These are phyloP conservation scores for Primulina eburnea DNA, from an alignment of 257 asterid genomes.

Conservation along the genomic window DNA sequence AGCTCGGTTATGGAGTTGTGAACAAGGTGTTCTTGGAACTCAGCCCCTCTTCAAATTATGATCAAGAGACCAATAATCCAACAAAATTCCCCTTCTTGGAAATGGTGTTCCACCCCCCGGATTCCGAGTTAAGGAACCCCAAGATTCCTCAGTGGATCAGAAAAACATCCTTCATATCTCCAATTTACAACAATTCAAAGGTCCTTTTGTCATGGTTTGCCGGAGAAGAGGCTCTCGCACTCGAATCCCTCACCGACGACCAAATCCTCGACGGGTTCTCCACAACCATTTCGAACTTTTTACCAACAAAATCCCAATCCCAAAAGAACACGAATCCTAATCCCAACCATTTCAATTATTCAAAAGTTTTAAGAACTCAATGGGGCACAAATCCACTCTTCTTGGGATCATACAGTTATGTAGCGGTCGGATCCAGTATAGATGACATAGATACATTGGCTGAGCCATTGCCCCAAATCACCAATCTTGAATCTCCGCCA, in stretches of 20 bases:
- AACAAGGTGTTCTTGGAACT: conserved; percentile 70
- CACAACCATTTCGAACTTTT: conserved; percentile 47
- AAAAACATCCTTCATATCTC: conserved; percentile 50
- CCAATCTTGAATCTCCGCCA: conserved; percentile 28
- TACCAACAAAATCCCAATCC: conserved; percentile 26
- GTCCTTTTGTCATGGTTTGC: conserved; percentile 70
- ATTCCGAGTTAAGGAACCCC: conserved; percentile 30
- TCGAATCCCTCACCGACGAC: conserved; percentile 55
- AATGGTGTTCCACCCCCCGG: conserved; percentile 59
- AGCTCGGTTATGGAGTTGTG: conserved; percentile 79
- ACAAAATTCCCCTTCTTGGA: conserved; percentile 52
- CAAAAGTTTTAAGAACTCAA: conserved; percentile 52
- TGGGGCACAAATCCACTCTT: conserved; percentile 94
- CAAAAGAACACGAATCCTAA: conserved; percentile 30
- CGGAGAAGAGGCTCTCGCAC: conserved; percentile 72
- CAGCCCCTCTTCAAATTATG: conserved; percentile 9
- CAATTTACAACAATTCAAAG: conserved; percentile 55
- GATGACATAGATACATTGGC: conserved; percentile 78
- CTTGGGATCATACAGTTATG: conserved; percentile 75
- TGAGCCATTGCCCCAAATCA: conserved; percentile 60
- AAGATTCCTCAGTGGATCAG: conserved; percentile 76
- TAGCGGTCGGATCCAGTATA: conserved; percentile 81
- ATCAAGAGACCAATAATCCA: conserved; percentile 10
- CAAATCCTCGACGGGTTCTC: conserved; percentile 63
- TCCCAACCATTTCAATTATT: conserved; percentile 28